Evolutionary conservation across 1,284 basidiomycete genomes (phyloP), one percentile per base, ranked within the genome.

Genomic region (Wolfiporia cocos): DNA sequence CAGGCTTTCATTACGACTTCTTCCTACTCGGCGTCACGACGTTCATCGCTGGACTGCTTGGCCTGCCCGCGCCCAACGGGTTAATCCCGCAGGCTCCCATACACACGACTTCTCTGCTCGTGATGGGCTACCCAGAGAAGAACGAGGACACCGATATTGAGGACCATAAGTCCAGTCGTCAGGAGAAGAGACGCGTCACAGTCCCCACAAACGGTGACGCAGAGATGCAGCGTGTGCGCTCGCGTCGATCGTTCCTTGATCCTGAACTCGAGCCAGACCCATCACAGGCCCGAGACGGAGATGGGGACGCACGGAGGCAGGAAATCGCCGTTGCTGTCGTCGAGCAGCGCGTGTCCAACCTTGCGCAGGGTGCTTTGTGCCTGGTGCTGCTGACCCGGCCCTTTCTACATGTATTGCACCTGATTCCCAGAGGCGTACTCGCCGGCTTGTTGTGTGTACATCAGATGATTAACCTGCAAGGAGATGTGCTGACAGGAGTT

Each of bases 11-110:
- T 55, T 93, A 79, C 52, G 87, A 90, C 57, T 88, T 90, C 57
- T 87, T 92, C 70, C 69, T 93, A 3, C 78, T 99, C 12, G 95
- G 94, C 3, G 71, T 95, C 48, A 93, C 90, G 0, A 97, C 94
- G 0, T 88, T 98, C 54, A 78, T 97, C 37, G 85, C 93, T 3
- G 94, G 92, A 0, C 68, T 98, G 15, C 71, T 99, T 2, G 94
- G 94, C 14, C 59, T 96, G 3, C 93, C 94, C 0, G 93, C 94
- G 0, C 94, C 94, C 0, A 97, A 98, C 55, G 94, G 93, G 3
- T 74, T 95, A 18, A 96, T 99, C 37, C 94, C 94, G 0, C 95
- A 98, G 65, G 94, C 95, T 1, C 95, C 94, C 0, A 88, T 96
- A 19, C 93, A 97, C 56, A 97, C 94, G 0, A 78, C 81, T 11